phyloP scores from a whole-genome alignment of 1,139 yeast genomes.

The Debaryomyces coudertii region DNA sequence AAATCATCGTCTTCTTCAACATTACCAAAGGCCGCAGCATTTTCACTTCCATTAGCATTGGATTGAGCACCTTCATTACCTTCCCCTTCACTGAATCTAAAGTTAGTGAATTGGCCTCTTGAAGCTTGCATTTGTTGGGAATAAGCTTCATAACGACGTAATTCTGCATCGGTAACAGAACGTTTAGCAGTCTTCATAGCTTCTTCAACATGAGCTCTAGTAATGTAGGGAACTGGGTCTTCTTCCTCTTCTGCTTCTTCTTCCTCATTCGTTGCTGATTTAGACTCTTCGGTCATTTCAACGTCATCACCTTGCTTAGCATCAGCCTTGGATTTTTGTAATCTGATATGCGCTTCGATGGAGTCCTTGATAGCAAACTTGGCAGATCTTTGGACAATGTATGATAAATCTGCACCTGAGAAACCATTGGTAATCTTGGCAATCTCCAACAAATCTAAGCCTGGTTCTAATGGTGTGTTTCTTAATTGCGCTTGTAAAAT shows the following conservation, averaged over 20 bases:
- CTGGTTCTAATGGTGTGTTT: slow-evolving; percentile 98
- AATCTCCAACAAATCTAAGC: slow-evolving; percentile 82
- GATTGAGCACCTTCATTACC: slow-evolving; percentile 20
- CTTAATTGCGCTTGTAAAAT: slow-evolving; percentile 95
- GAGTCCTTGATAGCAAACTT: slow-evolving; percentile 98
- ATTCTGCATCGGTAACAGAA: slow-evolving; percentile 94
- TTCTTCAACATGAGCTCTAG: slow-evolving; percentile 93
- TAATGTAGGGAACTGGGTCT: slow-evolving; percentile 95
- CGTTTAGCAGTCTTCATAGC: slow-evolving; percentile 99
- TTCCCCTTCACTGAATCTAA: slow-evolving; percentile 62
- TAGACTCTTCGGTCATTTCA: slow-evolving; percentile 51
- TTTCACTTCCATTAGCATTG: slow-evolving; percentile 12
- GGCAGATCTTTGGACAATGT: slow-evolving; percentile 97
- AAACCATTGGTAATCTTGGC: slow-evolving; percentile 94
- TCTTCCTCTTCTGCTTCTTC: slow-evolving; percentile 68
- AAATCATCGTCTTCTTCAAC: slow-evolving; percentile 95
- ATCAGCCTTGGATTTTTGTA: slow-evolving; percentile 54
- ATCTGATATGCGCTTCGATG: slow-evolving; percentile 76
- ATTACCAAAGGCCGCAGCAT: slow-evolving; percentile 53
- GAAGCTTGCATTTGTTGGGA: slow-evolving; percentile 96
- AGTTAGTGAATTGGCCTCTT: slow-evolving; percentile 85
- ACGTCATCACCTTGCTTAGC: slow-evolving; percentile 59
- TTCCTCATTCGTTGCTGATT: slow-evolving; percentile 25
- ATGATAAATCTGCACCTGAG: slow-evolving; percentile 98
- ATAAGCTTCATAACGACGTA: slow-evolving; percentile 98